These are phyloP conservation scores for Colletotrichum siamense DNA, from an alignment of 2,329 filamentous ascomycete genomes.

Conservation along the genomic window DNA sequence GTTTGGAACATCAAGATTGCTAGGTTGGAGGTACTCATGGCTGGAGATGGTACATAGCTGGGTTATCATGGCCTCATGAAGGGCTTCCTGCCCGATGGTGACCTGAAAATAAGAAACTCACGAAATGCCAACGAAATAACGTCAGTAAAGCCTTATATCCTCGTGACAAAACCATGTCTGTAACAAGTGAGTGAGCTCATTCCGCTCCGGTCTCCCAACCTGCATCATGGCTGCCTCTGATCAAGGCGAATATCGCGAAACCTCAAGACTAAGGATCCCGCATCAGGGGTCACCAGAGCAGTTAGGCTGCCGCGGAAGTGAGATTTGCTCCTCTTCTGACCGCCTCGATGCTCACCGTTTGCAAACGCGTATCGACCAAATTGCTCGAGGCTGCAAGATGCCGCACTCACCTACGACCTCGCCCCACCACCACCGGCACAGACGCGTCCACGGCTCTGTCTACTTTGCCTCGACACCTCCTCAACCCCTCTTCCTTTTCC, in stretches of 20 bases:
- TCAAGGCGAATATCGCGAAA: not conserved
- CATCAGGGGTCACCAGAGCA: too few species aligned
- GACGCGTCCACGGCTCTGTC: not conserved
- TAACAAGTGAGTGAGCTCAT: too few species aligned
- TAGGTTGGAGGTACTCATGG: accelerated
- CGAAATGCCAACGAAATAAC: not conserved
- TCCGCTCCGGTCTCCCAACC: not conserved
- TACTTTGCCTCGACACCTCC: not conserved
- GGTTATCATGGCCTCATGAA: not conserved
- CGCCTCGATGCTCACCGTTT: not conserved
- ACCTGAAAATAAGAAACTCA: not conserved
- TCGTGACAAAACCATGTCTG: not conserved
- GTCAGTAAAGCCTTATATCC: too few species aligned
- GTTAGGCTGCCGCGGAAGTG: not conserved
- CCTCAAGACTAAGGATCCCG: accelerated
- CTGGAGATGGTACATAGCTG: not conserved
- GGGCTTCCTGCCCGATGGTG: accelerated
- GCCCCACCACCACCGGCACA: not conserved
- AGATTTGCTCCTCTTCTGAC: accelerated
- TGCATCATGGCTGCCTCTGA: not conserved
- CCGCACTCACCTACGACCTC: accelerated
- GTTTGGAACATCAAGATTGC: not conserved
- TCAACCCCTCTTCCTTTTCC: not conserved
- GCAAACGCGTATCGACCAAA: not conserved
- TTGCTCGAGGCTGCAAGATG: not conserved